Base-by-base conservation (phyloP, 352 stramenopile species). In the Pythium dissotocum region DNA sequence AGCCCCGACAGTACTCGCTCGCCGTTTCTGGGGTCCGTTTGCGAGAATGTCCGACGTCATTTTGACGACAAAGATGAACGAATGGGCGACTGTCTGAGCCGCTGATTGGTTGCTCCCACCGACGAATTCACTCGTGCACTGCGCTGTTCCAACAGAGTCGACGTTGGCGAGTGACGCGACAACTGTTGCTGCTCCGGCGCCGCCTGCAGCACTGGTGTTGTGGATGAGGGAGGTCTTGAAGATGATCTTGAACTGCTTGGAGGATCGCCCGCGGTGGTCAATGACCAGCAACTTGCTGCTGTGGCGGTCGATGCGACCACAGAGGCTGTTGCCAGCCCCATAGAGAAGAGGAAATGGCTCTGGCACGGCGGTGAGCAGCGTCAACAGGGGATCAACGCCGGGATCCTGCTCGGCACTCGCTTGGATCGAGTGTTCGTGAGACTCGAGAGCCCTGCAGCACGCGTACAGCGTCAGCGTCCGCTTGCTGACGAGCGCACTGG, bases 1-100 rank as follows among this genome's bases (percentile, higher is more conserved):
- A 33, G 53, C 38, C 4, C 30, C 63, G 12, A 58, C n/a, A 9
- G n/a, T 49, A 36, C 55, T 59, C 10, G 51, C 52, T 1, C 53
- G 53, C 6, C 65, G 32, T 26, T 44, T 57, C 28, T 57, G 40
- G 9, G 51, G 59, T 3, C 59, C 52, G 35, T 70, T 64, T 21
- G 62, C 57, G 14, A 65, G 49, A n/a, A 69, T 49, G 48, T 58
- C 51, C 0, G 49, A 58, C 7, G 67, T 61, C 10, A 61, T 32
- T 13, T 72, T 71, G 51, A 87, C 52, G 30, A 88, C 54, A 35
- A 88, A 87, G 12, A 88, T 63, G 32, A 85, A 85, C 24, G 80
- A 82, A 42, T 87, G 65, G 10, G 65, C 38, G 6, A 53, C 26
- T 18, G 33, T 28, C n/a, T 53, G 16, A n/a, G 14, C 6, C 16